phyloP scores from a whole-genome alignment of 345 rosid genomes.

The Aethionema arabicum region DNA sequence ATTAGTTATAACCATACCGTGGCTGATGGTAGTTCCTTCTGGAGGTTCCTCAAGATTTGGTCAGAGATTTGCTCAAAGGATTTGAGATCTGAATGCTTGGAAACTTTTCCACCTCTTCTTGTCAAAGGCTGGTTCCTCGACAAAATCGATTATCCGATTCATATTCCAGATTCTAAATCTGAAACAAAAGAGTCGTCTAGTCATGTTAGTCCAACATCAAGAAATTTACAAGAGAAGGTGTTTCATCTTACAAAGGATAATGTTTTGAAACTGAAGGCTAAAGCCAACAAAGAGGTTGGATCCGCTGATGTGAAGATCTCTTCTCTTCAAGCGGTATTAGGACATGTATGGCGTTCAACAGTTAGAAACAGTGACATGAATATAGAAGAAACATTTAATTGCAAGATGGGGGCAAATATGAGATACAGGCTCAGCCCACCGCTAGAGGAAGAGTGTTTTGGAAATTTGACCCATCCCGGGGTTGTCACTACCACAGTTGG shows the following conservation, averaged over 20 bases:
- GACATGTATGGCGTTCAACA: conserved; percentile 34
- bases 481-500: conserved; percentile 26
- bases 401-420: conserved; percentile 37
- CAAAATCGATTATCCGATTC: conserved; percentile 28
- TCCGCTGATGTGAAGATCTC: conserved; percentile 27
- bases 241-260: conserved; percentile 37
- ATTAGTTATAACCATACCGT: conserved; percentile 42
- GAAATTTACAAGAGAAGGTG: conserved; percentile 33
- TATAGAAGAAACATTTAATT: conserved; percentile 29
- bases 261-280: conserved; percentile 36
- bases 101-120: conserved; percentile 1
- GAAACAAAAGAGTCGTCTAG: conserved; percentile 18
- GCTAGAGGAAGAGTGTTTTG: conserved; percentile 31
- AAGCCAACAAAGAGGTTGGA: conserved; percentile 35
- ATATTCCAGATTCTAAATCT: conserved; percentile 36
- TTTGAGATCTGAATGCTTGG: neutral
- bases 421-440: conserved; percentile 29
- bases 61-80: conserved; percentile 36
- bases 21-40: conserved; percentile 42
- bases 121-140: conserved; percentile 38
- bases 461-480: conserved; percentile 31
- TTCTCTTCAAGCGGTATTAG: conserved; percentile 38
- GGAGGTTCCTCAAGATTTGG: conserved; percentile 53
- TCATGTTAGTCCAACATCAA: neutral
- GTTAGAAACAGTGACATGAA: conserved; percentile 23